Percentiles rank a stretch among this genome's conserved stretches.
Evolutionary conservation across 2,329 filamentous ascomycete species (phyloP).

Genomic region (Colletotrichum agaves): DNA sequence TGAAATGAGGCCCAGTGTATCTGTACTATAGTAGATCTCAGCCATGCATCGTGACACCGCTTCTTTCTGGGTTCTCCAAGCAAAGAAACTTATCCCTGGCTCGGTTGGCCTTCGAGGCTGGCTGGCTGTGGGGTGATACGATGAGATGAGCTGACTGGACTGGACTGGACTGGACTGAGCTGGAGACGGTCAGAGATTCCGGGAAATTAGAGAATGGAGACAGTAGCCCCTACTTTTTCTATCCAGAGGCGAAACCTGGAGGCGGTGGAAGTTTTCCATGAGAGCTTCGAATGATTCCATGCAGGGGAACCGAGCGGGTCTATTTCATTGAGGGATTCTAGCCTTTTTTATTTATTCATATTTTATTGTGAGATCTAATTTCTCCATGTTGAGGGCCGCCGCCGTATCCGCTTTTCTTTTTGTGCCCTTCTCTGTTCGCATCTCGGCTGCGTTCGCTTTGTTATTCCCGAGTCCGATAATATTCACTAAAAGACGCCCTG

Average conservation of each 20-base stretch:
- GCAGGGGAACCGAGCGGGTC: conserved; percentile 19
- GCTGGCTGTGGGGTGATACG: not conserved
- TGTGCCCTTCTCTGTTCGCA: not conserved
- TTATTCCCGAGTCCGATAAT: conserved; percentile 8
- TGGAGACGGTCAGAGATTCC: not conserved
- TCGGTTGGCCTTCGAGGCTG: not conserved
- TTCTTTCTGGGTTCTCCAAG: not conserved
- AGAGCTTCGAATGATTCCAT: conserved; percentile 32
- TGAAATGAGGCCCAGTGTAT: not conserved
- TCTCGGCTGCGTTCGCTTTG: conserved; percentile 18
- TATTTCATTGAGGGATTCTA: not conserved
- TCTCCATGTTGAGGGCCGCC: conserved; percentile 15
- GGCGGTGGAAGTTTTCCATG: conserved; percentile 24
- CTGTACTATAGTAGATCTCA: not conserved
- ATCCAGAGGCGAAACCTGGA: not conserved
- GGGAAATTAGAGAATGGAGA: conserved; percentile 11
- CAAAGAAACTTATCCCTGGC: not conserved
- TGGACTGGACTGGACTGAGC: not conserved
- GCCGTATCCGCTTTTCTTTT: not conserved
- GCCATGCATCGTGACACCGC: conserved; percentile 12
- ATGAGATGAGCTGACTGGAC: too few species aligned
- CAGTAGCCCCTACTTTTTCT: not conserved
- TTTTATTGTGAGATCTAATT: conserved; percentile 12
- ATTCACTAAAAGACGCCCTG: not conserved
- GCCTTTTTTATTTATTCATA: too few species aligned